These are phyloP conservation scores for Metarhizium robertsii DNA, from an alignment of 2,329 filamentous ascomycete genomes.

Conservation along the genomic window DNA sequence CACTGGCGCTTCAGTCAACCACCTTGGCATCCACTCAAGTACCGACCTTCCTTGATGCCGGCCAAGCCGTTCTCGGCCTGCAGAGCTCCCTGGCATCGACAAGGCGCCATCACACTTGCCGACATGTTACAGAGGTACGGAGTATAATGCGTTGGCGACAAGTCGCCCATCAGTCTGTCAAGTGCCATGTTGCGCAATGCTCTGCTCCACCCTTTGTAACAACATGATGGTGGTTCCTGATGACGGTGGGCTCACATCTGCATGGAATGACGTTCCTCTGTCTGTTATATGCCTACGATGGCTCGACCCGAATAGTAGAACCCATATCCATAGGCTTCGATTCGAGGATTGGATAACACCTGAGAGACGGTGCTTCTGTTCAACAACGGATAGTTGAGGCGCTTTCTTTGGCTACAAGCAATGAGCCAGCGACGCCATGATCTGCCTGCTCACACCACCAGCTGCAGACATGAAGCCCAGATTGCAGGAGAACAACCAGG, in stretches of 20 bases:
- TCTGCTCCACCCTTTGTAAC: too few species aligned
- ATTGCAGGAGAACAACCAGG: constrained; percentile 1
- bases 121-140: background rate
- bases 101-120: background rate
- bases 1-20: background rate
- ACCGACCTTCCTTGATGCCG: background rate
- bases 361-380: too few species aligned
- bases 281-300: too few species aligned
- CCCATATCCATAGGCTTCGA: too few species aligned
- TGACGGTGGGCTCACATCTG: background rate
- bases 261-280: background rate
- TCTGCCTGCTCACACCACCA: background rate
- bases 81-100: background rate
- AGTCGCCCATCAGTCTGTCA: too few species aligned
- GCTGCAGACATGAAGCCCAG: background rate
- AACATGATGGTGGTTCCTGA: too few species aligned
- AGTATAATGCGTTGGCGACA: background rate
- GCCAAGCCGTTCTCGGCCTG: background rate
- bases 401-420: too few species aligned
- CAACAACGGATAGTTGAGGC: too few species aligned
- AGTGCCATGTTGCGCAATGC: too few species aligned
- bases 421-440: too few species aligned
- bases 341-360: too few species aligned
- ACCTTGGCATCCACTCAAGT: background rate
- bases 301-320: too few species aligned